Percentiles rank a stretch among this genome's conserved stretches.
Evolutionary conservation across 2,329 filamentous ascomycete genomes (phyloP).

Genomic region (Chlorencoelia australis): DNA sequence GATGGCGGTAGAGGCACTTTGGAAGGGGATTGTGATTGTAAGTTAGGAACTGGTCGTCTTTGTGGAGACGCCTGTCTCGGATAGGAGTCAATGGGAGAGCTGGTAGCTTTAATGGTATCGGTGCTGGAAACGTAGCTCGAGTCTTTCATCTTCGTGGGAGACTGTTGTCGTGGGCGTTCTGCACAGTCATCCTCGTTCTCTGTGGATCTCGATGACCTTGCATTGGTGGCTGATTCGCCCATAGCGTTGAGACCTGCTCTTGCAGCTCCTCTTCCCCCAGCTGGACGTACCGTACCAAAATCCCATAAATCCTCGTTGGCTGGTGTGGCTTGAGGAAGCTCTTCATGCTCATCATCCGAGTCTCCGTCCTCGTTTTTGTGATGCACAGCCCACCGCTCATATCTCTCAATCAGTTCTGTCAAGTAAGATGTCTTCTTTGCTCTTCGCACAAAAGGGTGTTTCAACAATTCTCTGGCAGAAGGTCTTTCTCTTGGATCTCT

Average conservation of each 20-base stretch:
- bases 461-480: conserved; percentile 74
- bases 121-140: conserved; percentile 25
- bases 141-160: conserved; percentile 42
- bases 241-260: conserved; percentile 57
- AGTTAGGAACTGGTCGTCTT: conserved; percentile 39
- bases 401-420: conserved; percentile 87
- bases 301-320: conserved; percentile 89
- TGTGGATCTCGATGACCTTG: conserved; percentile 47
- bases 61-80: conserved; percentile 52
- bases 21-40: conserved; percentile 37
- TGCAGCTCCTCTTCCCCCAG: conserved; percentile 53
- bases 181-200: conserved; percentile 41
- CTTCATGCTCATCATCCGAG: conserved; percentile 40
- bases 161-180: conserved; percentile 40
- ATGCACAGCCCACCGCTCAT: conserved; percentile 76
- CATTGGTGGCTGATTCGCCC: conserved; percentile 75
- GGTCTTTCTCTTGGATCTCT: conserved; percentile 85
- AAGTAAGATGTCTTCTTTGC: conserved; percentile 96
- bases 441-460: conserved; percentile 80
- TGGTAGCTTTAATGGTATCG: conserved; percentile 44
- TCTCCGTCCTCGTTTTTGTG: conserved; percentile 67
- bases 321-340: conserved; percentile 34
- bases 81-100: conserved; percentile 35
- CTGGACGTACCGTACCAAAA: conserved; percentile 86
- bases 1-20: conserved; percentile 53